Evolutionary conservation across 495 filamentous ascomycete genomes (phyloP).

Genomic region (Aspergillus nidulans): DNA sequence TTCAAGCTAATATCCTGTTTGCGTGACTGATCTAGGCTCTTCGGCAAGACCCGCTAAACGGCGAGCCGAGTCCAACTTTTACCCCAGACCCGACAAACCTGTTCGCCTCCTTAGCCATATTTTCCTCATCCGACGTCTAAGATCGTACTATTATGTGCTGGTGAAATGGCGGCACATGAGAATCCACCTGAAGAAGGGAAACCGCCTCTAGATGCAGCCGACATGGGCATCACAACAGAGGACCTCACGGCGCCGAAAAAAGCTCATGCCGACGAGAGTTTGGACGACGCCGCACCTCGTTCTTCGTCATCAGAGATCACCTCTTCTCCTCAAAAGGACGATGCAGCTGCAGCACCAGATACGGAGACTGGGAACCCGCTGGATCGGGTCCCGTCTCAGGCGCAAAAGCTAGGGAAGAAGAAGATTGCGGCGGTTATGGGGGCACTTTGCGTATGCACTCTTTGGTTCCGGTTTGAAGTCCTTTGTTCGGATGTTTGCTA

Average conservation of each 20-base stretch:
- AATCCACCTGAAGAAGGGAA: conserved; percentile 2
- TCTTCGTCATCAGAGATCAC: not conserved
- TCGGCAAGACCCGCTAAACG: conserved; percentile 9
- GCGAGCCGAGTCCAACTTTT: not conserved
- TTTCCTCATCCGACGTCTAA: not conserved
- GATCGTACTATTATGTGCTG: not conserved
- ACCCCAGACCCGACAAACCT: not conserved
- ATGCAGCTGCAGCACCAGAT: conserved; percentile 23
- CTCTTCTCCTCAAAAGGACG: conserved; percentile 4
- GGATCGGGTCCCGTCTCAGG: conserved; percentile 37
- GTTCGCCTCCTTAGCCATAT: not conserved
- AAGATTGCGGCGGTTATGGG: conserved; percentile 48
- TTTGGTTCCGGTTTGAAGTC: not conserved
- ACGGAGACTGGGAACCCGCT: conserved; percentile 25
- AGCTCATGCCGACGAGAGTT: not conserved
- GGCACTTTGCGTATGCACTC: conserved; percentile 43
- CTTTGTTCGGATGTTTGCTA: conserved; percentile 7
- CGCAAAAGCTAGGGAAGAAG: conserved; percentile 42
- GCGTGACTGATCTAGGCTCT: conserved; percentile 1
- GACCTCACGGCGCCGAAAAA: conserved; percentile 3
- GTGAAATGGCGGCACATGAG: conserved; percentile 9
- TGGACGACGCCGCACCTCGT: conserved; percentile 1
- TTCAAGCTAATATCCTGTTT: not conserved
- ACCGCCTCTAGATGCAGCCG: not conserved
- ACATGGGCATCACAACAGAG: conserved; percentile 2